Evolutionary conservation across 192 early-diverging fungal species (phyloP), one percentile per base, ranked within the genome.

Genomic region (Linnemannia elongata): DNA sequence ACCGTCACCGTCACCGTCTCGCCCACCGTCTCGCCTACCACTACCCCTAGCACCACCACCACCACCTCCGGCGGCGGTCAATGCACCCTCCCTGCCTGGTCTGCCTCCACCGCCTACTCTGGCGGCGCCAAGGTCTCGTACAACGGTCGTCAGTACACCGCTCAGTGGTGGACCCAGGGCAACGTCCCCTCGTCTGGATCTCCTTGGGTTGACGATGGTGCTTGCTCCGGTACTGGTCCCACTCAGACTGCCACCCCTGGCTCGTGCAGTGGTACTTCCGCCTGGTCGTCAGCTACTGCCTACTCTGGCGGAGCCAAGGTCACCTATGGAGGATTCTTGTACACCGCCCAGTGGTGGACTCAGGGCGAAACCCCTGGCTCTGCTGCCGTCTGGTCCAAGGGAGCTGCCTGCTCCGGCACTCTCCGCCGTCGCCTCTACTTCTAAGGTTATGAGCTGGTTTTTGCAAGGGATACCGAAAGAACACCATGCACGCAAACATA

Each of bases 301-400:
- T 91, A 91, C 70, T 77, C 8, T 33, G 49, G 73, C 15, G 89
- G 89, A 3, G 72, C 80, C 73, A 75, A 78, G 74, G 88, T 89
- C 22, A 77, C 85, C 10, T 91, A 89, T 69, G 55, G 75, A 0
- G 82, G 80, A 17, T 76, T 66, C 60, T 15, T 88, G 49, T 91
- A 87, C 81, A 83, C 82, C 33, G 90, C 90, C 42, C 70, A 72
- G 35, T 91, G 90, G 90, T 91, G 89, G 88, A 81, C 90, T 27
- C 77, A 83, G 54, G 82, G 84, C 12, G 88, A 90, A 17, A 83
- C 75, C 27, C 90, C 90, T 49, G 86, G 81, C 18, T 71, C 60
- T 10, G 33, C 60, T 2, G 27, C 66, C 6, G 85, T 81, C 72
- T 87, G 85, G 85, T 63, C 73, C 30, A 69, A 81, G 72, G 85